phyloP scores from a whole-genome alignment of 2,329 filamentous ascomycete genomes.

The Lomentospora prolificans region DNA sequence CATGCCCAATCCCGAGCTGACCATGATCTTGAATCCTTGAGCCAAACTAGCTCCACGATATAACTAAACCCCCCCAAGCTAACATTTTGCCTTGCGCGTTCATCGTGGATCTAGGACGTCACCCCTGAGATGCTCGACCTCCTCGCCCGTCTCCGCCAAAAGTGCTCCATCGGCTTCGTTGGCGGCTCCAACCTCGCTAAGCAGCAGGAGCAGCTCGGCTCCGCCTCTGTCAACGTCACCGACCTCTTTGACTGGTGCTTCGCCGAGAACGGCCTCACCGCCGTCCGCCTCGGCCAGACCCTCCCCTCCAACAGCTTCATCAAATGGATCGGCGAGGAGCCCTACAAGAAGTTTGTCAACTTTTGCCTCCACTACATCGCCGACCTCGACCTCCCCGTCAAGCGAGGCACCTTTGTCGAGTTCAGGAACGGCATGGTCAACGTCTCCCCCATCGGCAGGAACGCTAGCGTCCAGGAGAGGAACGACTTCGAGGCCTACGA shows the following conservation, averaged over 20 bases:
- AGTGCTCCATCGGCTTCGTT: conserved; percentile 83
- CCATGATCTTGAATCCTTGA: no score
- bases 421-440: conserved; percentile 92
- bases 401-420: conserved; percentile 78
- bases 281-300: conserved; percentile 69
- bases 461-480: conserved; percentile 72
- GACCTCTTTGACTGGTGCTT: conserved; percentile 96
- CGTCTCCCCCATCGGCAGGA: conserved; percentile 73
- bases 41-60: no score
- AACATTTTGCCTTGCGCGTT: no score
- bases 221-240: conserved; percentile 57
- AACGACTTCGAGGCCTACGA: conserved; percentile 77
- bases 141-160: conserved; percentile 71
- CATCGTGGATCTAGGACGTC: conserved; percentile 38
- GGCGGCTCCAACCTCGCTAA: conserved; percentile 87
- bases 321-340: conserved; percentile 73
- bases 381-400: conserved; percentile 73
- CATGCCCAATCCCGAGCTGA: no score
- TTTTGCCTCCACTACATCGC: conserved; percentile 76
- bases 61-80: no score
- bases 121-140: conserved; percentile 75
- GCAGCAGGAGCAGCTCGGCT: conserved; percentile 90
- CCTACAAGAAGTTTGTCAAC: conserved; percentile 67
- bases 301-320: conserved; percentile 82
- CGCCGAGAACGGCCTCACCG: conserved; percentile 90